Conservation (phyloP, 108 stramenopile species). For the Bacterosira constricta region DNA sequence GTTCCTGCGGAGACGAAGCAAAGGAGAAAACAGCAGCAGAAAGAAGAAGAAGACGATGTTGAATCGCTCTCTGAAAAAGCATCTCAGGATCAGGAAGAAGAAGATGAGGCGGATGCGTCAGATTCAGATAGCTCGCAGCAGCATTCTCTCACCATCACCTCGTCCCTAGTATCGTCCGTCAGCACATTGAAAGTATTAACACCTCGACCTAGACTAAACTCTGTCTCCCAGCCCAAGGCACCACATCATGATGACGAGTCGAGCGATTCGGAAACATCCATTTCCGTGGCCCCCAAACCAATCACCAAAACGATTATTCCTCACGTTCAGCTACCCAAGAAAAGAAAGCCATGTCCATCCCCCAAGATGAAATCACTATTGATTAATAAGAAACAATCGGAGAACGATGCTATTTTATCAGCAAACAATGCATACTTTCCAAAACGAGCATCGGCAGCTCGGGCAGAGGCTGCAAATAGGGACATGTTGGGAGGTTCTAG, state of each 20-base stretch:
- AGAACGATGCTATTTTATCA: not conserved
- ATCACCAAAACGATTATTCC: not conserved
- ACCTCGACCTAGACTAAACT: constrained; percentile 35
- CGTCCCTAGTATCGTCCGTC: not conserved
- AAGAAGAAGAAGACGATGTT: not conserved
- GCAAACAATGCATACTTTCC: constrained; percentile 28
- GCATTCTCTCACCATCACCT: not conserved
- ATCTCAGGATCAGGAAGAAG: not conserved
- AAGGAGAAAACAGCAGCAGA: not conserved
- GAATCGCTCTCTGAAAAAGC: not conserved
- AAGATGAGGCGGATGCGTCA: not conserved
- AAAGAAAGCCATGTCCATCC: constrained; percentile 12
- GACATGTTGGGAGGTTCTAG: constrained; percentile 26
- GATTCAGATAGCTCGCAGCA: constrained; percentile 13
- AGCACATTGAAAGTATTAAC: constrained; percentile 29
- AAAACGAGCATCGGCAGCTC: constrained; percentile 47
- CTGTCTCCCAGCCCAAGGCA: not conserved
- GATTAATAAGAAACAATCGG: not conserved
- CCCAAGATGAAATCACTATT: too few species aligned
- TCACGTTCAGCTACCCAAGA: not conserved
- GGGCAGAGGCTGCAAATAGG: constrained; percentile 45
- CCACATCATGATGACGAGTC: constrained; percentile 32
- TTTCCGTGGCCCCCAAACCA: not conserved
- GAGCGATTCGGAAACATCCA: constrained; percentile 40
- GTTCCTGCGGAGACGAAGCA: not conserved